Evolutionary conservation across 2,329 filamentous ascomycete species (phyloP), one percentile per base, ranked within the genome.

Genomic region (Thermoascus crustaceus): DNA sequence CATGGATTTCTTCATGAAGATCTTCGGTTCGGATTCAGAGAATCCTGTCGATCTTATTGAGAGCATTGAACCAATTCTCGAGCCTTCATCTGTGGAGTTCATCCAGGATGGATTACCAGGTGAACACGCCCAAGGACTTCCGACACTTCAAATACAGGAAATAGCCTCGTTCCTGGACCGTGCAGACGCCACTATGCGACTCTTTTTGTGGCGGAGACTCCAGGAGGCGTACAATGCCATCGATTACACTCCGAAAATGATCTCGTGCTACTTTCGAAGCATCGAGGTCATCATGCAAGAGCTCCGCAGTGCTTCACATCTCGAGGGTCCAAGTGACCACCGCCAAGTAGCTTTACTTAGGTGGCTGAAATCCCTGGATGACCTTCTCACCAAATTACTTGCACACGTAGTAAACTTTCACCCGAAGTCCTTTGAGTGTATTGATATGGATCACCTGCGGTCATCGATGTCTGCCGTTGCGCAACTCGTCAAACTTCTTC

Each of bases 201-300:
- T 96, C 1, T 87, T 91, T 44, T 69, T 98, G 1, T 98, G 91
- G 91, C 81, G 83, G 42, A 79, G 86, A 33, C 72, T 98, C n/a
- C 80, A 85, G 23, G 83, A 91, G 44, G 89, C 91, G 0, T 98
- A 98, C 52, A 73, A 79, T 34, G 76, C 75, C 5, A 94, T 98
- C 41, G 76, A 83, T 5, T 94, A 95, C 50, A 67, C 76, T 0
- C 87, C 89, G 0, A 95, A 94, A 57, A 80, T 91, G 9, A 78
- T 95, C 19, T 93, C 85, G 0, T 96, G 88, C 58, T 76, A 85
- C 41, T 68, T 98, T 19, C 81, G 83, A 47, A 85, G 84, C 46
- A 85, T 96, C 31, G 85, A 93, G 54, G 81, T 88, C 49, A 76
- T 96, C 13, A 69, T 91, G 3, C 68, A 67, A 13, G 82, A 91